Percentiles rank a stretch among this genome's conserved stretches.
Evolutionary conservation across 495 filamentous ascomycete genomes (phyloP).

Genomic region (Coniosporium apollinis): DNA sequence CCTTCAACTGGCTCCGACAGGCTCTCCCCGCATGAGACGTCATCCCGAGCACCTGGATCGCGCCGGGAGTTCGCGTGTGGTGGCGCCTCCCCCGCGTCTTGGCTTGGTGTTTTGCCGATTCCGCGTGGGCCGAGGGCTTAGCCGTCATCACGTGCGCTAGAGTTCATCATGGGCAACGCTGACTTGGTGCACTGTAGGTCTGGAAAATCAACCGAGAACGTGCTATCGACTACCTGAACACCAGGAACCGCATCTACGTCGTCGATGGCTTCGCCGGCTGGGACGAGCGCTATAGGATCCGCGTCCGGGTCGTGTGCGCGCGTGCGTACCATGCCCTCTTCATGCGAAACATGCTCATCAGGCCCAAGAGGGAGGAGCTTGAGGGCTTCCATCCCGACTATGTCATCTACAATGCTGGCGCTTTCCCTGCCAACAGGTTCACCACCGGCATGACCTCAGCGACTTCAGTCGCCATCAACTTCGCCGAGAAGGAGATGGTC

Average conservation of each 20-base stretch:
- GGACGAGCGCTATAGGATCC: slow-evolving; percentile 97
- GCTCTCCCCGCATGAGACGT: too few relatives aligned
- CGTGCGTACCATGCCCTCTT: slow-evolving; percentile 98
- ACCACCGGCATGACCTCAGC: slow-evolving; percentile 96
- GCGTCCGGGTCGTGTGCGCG: slow-evolving; percentile 93
- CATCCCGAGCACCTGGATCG: slow-evolving; percentile 5
- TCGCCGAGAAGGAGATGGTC: slow-evolving; percentile 88
- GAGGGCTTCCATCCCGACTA: slow-evolving; percentile 97
- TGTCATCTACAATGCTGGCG: slow-evolving; percentile 97
- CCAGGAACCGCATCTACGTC: slow-evolving; percentile 95
- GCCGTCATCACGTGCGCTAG: too few relatives aligned
- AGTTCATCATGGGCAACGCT: too few relatives aligned
- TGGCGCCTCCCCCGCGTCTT: too few relatives aligned
- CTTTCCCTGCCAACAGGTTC: slow-evolving; percentile 96
- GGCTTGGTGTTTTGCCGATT: too few relatives aligned
- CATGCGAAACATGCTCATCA: slow-evolving; percentile 99
- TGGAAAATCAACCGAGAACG: slow-evolving; percentile 99
- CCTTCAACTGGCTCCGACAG: background rate
- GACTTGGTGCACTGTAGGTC: slow-evolving; percentile 64
- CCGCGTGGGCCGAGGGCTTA: too few relatives aligned
- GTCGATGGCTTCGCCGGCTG: slow-evolving; percentile 94
- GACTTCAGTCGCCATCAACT: slow-evolving; percentile 76
- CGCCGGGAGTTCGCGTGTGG: too few relatives aligned
- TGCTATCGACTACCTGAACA: slow-evolving; percentile 97
- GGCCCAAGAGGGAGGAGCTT: slow-evolving; percentile 74